Evolutionary conservation across 257 asterid species (phyloP).

Genomic region (Solanum ossicruentum): DNA sequence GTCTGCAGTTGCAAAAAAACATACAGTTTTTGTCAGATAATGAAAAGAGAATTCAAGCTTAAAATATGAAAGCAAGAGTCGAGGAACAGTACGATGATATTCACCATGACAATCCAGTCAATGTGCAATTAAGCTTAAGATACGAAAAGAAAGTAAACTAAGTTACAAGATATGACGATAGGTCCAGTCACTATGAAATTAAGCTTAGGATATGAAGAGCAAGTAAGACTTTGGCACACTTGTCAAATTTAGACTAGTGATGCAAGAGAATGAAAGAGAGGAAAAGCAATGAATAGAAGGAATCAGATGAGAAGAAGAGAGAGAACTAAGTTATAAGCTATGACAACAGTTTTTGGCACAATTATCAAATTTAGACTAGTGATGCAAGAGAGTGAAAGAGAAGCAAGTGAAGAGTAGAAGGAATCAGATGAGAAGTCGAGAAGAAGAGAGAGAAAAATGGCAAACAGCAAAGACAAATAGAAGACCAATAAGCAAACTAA

Average conservation of each 20-base stretch:
- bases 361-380: background rate
- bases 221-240: background rate
- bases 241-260: background rate
- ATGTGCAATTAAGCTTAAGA: background rate
- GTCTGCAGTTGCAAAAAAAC: conserved; percentile 45
- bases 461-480: background rate
- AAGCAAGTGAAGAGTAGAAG: background rate
- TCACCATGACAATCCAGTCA: background rate
- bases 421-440: background rate
- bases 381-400: background rate
- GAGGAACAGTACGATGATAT: background rate
- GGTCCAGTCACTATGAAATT: background rate
- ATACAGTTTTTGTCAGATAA: background rate
- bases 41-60: background rate
- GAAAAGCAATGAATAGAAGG: background rate
- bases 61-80: background rate
- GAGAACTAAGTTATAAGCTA: background rate
- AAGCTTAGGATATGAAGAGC: background rate
- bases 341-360: background rate
- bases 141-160: background rate
- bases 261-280: background rate
- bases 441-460: background rate
- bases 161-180: background rate
- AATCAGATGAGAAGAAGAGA: background rate
- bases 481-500: background rate